phyloP scores from a whole-genome alignment of 352 stramenopile species.

The Thalassiosira exigua region DNA sequence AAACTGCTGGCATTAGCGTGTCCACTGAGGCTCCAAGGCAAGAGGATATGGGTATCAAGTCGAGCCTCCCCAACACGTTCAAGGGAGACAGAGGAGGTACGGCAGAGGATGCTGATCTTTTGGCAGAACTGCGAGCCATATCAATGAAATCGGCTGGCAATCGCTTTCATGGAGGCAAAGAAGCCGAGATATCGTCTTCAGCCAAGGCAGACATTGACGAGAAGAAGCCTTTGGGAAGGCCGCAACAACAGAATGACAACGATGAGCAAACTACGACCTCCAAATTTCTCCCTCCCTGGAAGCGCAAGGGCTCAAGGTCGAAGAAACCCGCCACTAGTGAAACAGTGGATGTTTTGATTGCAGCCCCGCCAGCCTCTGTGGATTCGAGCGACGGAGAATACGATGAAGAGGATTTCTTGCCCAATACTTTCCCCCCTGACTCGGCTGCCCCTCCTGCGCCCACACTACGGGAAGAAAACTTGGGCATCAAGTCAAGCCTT shows the following conservation, averaged over 20 bases:
- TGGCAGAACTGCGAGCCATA: constrained; percentile 63
- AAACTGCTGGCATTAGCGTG: not conserved
- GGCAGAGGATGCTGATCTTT: constrained; percentile 67
- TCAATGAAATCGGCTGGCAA: constrained; percentile 53
- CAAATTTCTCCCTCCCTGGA: constrained; percentile 20
- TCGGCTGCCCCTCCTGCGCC: too few relatives aligned
- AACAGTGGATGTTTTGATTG: constrained; percentile 8
- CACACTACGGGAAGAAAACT: constrained; percentile 23
- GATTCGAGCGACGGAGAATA: not conserved
- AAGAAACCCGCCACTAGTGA: not conserved
- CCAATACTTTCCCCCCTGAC: not conserved
- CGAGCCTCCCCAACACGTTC: constrained; percentile 53
- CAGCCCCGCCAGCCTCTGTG: not conserved
- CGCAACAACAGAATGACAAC: not conserved
- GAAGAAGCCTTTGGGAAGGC: not conserved
- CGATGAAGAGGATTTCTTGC: not conserved
- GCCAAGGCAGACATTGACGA: not conserved
- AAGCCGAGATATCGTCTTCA: not conserved
- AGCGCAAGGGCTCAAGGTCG: constrained; percentile 16
- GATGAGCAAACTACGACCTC: not conserved
- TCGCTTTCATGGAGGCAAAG: constrained; percentile 58
- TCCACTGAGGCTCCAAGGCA: not conserved
- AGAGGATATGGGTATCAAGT: constrained; percentile 33
- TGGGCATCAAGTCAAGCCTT: constrained; percentile 39
- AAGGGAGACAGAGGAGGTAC: constrained; percentile 56